Evolutionary conservation across 179 eudicot species (phyloP).

Genomic region (Patellifolia procumbens): DNA sequence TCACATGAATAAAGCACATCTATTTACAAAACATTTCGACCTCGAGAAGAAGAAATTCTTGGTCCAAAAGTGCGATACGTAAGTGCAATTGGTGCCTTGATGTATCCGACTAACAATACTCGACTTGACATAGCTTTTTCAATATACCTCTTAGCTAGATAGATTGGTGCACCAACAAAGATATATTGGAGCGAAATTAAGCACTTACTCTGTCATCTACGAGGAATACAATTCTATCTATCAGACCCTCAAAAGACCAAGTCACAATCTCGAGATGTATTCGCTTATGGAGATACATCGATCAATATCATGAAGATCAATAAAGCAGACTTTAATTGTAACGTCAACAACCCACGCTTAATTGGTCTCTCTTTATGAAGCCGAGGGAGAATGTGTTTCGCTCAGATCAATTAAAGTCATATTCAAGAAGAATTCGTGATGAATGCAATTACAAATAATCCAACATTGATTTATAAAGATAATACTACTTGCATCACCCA

Average conservation of each 20-base stretch:
- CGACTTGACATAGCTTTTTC: no score
- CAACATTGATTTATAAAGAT: background rate
- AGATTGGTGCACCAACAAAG: no score
- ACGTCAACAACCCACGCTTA: background rate
- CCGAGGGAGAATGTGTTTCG: background rate
- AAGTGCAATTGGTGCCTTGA: background rate
- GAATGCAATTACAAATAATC: background rate
- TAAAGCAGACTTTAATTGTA: background rate
- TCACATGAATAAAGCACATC: background rate
- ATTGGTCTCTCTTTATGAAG: background rate
- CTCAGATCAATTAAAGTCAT: background rate
- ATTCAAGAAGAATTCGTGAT: background rate
- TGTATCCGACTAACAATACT: no score
- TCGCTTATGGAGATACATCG: background rate
- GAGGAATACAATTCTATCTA: background rate
- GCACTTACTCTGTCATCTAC: background rate
- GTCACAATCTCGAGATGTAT: background rate
- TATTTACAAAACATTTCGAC: background rate
- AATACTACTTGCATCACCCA: background rate
- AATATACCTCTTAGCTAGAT: no score
- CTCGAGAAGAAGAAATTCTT: no score
- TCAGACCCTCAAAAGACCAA: background rate
- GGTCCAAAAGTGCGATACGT: no score
- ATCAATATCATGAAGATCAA: background rate
- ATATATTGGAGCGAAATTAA: background rate